Conservation (phyloP, 768 basidiomycete species). For the Hydnomerulius pinastri region DNA sequence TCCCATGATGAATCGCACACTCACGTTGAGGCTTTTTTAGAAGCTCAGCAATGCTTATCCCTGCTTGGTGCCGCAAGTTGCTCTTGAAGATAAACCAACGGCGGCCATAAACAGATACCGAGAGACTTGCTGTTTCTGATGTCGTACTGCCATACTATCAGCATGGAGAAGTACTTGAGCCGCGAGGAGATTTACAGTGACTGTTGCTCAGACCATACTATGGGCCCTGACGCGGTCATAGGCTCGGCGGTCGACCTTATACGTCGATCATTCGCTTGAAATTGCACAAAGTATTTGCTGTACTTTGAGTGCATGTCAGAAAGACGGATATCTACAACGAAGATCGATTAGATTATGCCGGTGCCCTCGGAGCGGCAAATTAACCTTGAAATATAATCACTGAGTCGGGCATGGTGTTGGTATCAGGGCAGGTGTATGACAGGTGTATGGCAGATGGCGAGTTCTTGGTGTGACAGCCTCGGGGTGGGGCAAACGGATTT, state of each 20-base stretch:
- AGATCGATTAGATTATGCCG: not conserved
- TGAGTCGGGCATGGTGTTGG: not conserved
- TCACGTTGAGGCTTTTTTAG: not conserved
- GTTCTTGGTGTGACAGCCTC: no score
- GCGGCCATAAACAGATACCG: not conserved
- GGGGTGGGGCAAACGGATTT: no score
- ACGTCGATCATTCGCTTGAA: not conserved
- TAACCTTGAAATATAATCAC: not conserved
- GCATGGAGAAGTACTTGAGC: not conserved
- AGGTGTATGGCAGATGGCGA: no score
- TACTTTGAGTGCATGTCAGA: not conserved
- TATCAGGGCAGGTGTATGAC: no score
- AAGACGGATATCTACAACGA: not conserved
- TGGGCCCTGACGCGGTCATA: not conserved
- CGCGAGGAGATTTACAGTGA: not conserved
- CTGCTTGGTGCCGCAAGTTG: not conserved
- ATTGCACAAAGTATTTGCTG: not conserved
- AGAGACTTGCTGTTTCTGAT: not conserved
- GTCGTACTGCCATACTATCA: not conserved
- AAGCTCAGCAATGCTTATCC: not conserved
- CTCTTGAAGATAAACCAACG: not conserved
- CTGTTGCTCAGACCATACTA: not conserved
- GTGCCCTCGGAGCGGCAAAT: not conserved
- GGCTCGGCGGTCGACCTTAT: not conserved
- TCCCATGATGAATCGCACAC: not conserved